Evolutionary conservation across 352 stramenopile species (phyloP).

Genomic region (Aphanomyces astaci): DNA sequence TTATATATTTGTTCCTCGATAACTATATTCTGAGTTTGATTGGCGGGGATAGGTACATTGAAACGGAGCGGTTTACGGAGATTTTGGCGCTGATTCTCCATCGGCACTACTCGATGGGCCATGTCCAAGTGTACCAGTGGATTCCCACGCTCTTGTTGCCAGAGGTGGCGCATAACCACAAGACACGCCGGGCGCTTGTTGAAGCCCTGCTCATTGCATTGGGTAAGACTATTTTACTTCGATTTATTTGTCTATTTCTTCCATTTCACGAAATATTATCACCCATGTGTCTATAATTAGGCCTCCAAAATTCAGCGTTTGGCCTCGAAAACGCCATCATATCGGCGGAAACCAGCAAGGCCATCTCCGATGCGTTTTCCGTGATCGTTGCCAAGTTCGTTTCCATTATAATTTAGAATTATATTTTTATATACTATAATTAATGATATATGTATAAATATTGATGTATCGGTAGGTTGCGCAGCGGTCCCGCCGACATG

Average conservation of each 20-base stretch:
- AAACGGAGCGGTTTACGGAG: conserved; percentile 19
- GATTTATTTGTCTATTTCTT: no score
- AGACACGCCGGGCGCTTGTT: conserved; percentile 11
- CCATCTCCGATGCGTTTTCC: background rate
- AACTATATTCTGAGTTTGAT: no score
- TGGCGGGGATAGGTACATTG: conserved; percentile 7
- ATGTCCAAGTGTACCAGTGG: conserved; percentile 19
- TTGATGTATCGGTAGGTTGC: background rate
- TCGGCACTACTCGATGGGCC: conserved; percentile 7
- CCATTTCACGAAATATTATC: no score
- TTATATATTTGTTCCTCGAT: no score
- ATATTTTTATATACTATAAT: no score
- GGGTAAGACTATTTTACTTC: no score
- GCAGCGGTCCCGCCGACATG: conserved; percentile 3
- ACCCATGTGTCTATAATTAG: background rate
- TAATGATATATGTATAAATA: no score
- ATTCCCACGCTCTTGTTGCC: background rate
- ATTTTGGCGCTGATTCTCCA: conserved; percentile 12
- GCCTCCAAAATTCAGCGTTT: conserved; percentile 14
- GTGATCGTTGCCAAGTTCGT: conserved; percentile 2
- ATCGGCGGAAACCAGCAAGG: conserved; percentile 9
- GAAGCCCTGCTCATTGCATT: conserved; percentile 7
- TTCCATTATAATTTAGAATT: no score
- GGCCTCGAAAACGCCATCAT: conserved; percentile 19
- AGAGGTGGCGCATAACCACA: conserved; percentile 7